phyloP scores from a whole-genome alignment of 257 asterid genomes.

The Plantago elongata region DNA sequence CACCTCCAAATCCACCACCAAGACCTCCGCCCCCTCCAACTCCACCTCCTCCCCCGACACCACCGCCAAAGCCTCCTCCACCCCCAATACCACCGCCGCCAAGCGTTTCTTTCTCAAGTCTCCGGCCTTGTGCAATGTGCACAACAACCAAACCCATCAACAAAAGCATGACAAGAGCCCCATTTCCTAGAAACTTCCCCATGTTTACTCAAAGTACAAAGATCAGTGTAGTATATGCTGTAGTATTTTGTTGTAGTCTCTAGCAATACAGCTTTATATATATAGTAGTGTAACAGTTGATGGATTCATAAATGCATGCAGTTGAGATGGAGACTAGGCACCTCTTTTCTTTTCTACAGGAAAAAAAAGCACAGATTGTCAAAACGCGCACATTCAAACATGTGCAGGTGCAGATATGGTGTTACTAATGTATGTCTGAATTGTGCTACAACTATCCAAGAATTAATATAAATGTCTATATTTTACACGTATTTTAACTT shows the following conservation, averaged over 20 bases:
- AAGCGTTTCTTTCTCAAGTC: slow-evolving; percentile 2
- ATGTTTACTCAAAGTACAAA: background rate
- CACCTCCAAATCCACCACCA: slow-evolving; percentile 2
- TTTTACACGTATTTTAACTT: no score
- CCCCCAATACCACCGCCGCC: slow-evolving; percentile 1
- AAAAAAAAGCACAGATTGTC: background rate
- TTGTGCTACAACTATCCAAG: no score
- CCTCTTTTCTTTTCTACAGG: background rate
- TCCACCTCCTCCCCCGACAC: background rate
- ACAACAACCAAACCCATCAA: background rate
- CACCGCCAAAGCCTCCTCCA: slow-evolving; percentile 1
- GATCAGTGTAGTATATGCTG: background rate
- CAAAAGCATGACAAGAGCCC: slow-evolving; percentile 1
- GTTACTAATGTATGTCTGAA: no score
- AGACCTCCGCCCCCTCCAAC: slow-evolving; percentile 3
- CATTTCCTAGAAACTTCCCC: slow-evolving; percentile 5
- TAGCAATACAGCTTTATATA: background rate
- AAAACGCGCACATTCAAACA: slow-evolving; percentile 2
- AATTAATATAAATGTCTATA: no score
- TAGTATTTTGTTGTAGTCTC: background rate
- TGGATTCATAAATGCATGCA: slow-evolving; percentile 9
- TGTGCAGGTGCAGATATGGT: background rate
- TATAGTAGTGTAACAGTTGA: background rate
- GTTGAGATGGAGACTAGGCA: slow-evolving; percentile 7
- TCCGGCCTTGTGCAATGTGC: slow-evolving; percentile 8